Evolutionary conservation across 129 eudicot genomes (phyloP).

Genomic region (Flaveria sonorensis): DNA sequence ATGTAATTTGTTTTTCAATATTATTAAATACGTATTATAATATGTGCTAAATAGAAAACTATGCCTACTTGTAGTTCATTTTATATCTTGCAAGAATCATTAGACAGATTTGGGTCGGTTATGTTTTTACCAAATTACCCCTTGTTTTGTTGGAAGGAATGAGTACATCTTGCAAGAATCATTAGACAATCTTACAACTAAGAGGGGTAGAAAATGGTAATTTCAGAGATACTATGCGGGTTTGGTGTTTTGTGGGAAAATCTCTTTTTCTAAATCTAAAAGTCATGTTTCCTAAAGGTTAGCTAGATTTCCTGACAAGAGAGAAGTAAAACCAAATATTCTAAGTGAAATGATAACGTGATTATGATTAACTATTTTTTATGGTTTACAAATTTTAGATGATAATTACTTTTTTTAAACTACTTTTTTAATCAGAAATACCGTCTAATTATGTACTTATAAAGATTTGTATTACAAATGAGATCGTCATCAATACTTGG

Average conservation of each 20-base stretch:
- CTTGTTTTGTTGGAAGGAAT: constrained; percentile 12
- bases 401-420: too few species aligned
- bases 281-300: constrained; percentile 26
- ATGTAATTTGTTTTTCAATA: too few species aligned
- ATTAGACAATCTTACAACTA: background rate
- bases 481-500: too few species aligned
- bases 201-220: background rate
- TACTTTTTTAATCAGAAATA: too few species aligned
- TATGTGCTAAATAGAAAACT: background rate
- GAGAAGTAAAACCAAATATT: background rate
- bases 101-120: constrained; percentile 8
- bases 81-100: constrained; percentile 5
- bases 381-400: too few species aligned
- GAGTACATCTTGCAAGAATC: too few species aligned
- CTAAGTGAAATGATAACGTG: background rate
- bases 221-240: background rate
- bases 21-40: too few species aligned
- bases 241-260: constrained; percentile 17
- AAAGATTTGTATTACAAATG: too few species aligned
- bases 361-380: too few species aligned
- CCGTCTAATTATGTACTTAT: too few species aligned
- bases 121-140: constrained; percentile 9
- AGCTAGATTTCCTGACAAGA: background rate
- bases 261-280: background rate
- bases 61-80: constrained; percentile 2